phyloP scores from a whole-genome alignment of 106 monocot species.

The Ottelia alismoides region DNA sequence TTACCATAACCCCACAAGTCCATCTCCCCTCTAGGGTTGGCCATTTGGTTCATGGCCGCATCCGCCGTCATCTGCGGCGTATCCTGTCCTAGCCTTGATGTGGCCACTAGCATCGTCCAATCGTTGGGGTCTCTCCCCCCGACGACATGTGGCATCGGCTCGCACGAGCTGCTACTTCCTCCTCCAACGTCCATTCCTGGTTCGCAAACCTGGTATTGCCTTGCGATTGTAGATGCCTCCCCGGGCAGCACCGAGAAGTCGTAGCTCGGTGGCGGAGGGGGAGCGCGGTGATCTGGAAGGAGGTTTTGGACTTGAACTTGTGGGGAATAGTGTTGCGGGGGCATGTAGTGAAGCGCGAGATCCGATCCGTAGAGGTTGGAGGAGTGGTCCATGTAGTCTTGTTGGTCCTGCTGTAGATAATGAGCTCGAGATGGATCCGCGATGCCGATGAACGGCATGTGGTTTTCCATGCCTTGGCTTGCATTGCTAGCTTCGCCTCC shows the following conservation, averaged over 20 bases:
- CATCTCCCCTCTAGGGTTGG: constrained; percentile 42
- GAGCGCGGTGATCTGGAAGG: constrained; percentile 50
- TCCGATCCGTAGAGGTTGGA: constrained; percentile 12
- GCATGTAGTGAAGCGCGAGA: constrained; percentile 24
- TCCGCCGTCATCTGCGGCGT: not conserved
- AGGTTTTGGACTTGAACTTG: constrained; percentile 63
- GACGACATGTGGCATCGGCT: constrained; percentile 7
- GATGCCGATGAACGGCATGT: constrained; percentile 9
- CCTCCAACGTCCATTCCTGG: constrained; percentile 3
- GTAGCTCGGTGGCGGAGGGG: constrained; percentile 32
- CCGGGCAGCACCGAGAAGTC: constrained; percentile 53
- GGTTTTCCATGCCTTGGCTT: constrained; percentile 12
- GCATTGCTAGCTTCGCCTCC: constrained; percentile 4
- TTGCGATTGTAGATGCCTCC: constrained; percentile 6
- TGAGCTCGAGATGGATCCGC: constrained; percentile 10
- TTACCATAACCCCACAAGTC: constrained; percentile 90
- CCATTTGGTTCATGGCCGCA: constrained; percentile 17
- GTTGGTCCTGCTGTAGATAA: constrained; percentile 4
- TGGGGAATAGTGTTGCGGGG: constrained; percentile 6
- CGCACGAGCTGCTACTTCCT: constrained; percentile 7
- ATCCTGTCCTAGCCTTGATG: not conserved
- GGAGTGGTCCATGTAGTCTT: constrained; percentile 5
- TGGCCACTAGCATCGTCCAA: constrained; percentile 32
- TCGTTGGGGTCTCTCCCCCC: constrained; percentile 9
- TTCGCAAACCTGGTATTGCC: constrained; percentile 1